These are phyloP conservation scores for Solanum etuberosum DNA, from an alignment of 257 asterid genomes.

Conservation along the genomic window DNA sequence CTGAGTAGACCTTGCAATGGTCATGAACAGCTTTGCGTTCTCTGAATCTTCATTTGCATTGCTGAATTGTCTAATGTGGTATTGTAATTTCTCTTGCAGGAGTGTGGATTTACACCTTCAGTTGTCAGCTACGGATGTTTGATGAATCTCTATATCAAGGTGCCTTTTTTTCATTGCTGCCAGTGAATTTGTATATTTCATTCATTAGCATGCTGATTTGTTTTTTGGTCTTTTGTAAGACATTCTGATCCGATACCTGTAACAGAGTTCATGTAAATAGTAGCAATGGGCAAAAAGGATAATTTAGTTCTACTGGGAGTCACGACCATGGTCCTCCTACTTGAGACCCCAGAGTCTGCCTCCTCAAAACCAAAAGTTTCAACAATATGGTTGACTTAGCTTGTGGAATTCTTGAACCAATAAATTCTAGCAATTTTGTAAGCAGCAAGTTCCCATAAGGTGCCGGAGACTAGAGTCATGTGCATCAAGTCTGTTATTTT, in stretches of 20 bases:
- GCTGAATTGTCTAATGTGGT: not conserved
- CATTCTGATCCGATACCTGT: not conserved
- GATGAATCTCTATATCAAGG: conserved; percentile 86
- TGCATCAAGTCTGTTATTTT: not conserved
- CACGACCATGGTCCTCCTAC: not conserved
- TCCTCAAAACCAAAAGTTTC: not conserved
- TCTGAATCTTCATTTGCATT: not conserved
- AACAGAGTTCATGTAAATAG: not conserved
- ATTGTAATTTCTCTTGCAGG: conserved; percentile 30
- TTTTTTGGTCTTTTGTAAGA: not conserved
- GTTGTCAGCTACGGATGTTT: conserved; percentile 87
- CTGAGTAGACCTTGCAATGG: not conserved
- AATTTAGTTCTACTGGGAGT: not conserved
- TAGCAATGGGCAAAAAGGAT: not conserved
- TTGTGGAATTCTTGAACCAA: not conserved
- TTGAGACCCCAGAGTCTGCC: not conserved
- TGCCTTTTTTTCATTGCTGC: conserved; percentile 2
- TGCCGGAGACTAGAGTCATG: not conserved
- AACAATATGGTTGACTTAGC: not conserved
- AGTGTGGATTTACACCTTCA: conserved; percentile 84
- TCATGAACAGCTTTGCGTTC: not conserved
- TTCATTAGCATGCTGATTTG: not conserved
- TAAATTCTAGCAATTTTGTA: not conserved
- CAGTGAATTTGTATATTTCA: not conserved
- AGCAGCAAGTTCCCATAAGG: not conserved